Conservation (phyloP, 176 grass and related monocot genomes). For the Coix lacrymajobi region DNA sequence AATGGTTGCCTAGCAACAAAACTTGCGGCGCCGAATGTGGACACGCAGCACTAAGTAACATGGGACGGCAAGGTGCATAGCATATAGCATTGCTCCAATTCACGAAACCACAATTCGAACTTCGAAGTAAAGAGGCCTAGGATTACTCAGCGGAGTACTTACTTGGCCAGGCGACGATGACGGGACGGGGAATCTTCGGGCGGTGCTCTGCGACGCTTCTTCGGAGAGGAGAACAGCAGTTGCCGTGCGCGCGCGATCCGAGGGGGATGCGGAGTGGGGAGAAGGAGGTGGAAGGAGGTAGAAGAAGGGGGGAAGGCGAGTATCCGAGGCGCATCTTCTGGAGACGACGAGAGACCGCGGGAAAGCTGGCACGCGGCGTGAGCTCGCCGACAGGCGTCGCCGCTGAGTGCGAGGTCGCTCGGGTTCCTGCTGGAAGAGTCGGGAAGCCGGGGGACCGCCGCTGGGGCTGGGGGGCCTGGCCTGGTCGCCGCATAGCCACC, state of each 20-base stretch:
- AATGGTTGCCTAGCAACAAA: neutral
- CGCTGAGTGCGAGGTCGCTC: neutral
- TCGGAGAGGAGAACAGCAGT: neutral
- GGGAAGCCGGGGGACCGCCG: slow-evolving; percentile 12
- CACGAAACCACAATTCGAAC: neutral
- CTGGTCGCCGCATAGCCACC: neutral
- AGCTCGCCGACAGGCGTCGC: neutral
- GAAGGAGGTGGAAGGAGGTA: neutral
- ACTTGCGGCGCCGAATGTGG: neutral
- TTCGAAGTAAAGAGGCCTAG: neutral
- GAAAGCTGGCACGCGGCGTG: slow-evolving; percentile 10
- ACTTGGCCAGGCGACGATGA: neutral
- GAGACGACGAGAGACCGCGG: slow-evolving; percentile 32
- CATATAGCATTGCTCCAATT: neutral
- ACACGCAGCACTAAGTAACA: neutral
- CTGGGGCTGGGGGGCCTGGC: neutral
- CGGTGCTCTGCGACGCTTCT: neutral
- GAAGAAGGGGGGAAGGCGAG: slow-evolving; percentile 2
- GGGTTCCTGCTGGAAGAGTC: slow-evolving; percentile 32
- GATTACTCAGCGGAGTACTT: neutral
- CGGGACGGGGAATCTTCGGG: neutral
- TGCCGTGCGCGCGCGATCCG: neutral
- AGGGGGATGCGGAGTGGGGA: neutral
- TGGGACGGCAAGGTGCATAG: too few relatives aligned
- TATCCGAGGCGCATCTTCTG: slow-evolving; percentile 11